phyloP scores from a whole-genome alignment of 495 filamentous ascomycete species.

The Aspergillus homomorphus region DNA sequence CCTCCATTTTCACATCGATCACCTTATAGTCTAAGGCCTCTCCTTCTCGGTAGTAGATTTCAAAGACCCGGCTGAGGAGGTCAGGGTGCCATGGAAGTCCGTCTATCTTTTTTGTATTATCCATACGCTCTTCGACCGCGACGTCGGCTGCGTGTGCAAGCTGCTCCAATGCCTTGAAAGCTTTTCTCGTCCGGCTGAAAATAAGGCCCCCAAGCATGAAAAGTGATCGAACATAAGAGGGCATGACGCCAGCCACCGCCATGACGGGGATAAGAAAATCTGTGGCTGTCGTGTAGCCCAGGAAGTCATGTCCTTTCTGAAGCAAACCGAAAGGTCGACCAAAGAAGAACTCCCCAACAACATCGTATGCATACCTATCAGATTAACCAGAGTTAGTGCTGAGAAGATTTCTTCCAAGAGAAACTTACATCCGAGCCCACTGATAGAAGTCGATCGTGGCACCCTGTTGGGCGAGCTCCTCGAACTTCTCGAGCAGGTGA shows the following conservation, averaged over 20 bases:
- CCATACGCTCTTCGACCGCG: slow-evolving; percentile 14
- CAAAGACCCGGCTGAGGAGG: slow-evolving; percentile 18
- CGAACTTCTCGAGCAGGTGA: slow-evolving; percentile 21
- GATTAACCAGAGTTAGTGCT: not conserved
- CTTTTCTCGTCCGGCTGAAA: slow-evolving; percentile 12
- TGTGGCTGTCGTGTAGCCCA: slow-evolving; percentile 18
- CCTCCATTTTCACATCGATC: slow-evolving; percentile 23
- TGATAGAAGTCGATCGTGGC: slow-evolving; percentile 21
- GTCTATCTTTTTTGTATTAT: not conserved
- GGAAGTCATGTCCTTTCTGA: slow-evolving; percentile 14
- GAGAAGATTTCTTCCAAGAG: not conserved
- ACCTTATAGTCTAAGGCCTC: slow-evolving; percentile 17
- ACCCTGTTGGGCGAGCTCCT: slow-evolving; percentile 20
- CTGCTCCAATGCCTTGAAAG: slow-evolving; percentile 14
- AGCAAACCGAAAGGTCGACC: slow-evolving; percentile 38
- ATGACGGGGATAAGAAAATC: slow-evolving; percentile 27
- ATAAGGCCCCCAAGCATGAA: slow-evolving; percentile 20
- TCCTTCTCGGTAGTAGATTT: slow-evolving; percentile 13
- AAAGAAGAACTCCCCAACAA: slow-evolving; percentile 38
- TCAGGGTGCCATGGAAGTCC: slow-evolving; percentile 10
- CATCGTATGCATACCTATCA: slow-evolving; percentile 34
- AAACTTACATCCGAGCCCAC: slow-evolving; percentile 20
- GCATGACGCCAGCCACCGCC: slow-evolving; percentile 24
- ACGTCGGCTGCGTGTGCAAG: slow-evolving; percentile 17
- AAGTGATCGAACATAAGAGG: slow-evolving; percentile 18